phyloP scores from a whole-genome alignment of 78 protist species.

The slime mould (Dictyostelium discoideum) region DNA sequence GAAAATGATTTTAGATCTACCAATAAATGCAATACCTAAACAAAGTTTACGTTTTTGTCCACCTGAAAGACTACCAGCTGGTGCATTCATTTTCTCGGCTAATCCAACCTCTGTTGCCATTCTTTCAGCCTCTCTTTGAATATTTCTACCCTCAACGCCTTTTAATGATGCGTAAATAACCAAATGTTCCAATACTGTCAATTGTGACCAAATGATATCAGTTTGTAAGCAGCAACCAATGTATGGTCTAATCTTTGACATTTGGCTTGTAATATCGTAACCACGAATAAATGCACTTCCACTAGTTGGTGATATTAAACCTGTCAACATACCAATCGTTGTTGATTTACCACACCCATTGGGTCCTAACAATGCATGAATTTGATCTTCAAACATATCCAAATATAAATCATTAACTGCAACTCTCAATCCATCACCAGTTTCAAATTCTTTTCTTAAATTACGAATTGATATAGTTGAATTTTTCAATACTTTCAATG shows the following conservation, averaged over 20 bases:
- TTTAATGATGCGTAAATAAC: constrained; percentile 54
- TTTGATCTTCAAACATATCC: constrained; percentile 43
- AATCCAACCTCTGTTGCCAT: constrained; percentile 42
- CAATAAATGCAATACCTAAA: constrained; percentile 87
- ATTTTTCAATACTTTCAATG: neutral
- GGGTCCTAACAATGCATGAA: constrained; percentile 85
- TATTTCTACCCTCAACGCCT: neutral
- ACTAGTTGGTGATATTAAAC: constrained; percentile 63
- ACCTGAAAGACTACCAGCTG: constrained; percentile 65
- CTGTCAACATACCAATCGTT: constrained; percentile 91
- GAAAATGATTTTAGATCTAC: constrained; percentile 73
- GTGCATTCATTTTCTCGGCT: neutral
- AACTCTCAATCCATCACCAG: constrained; percentile 25
- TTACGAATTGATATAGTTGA: constrained; percentile 21
- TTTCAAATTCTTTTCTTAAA: constrained; percentile 47
- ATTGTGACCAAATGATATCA: constrained; percentile 62
- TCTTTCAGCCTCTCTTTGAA: constrained; percentile 1
- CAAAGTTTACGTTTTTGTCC: constrained; percentile 90
- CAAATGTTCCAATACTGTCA: constrained; percentile 78
- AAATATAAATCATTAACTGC: constrained; percentile 62
- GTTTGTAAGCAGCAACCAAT: constrained; percentile 72
- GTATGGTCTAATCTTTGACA: constrained; percentile 33
- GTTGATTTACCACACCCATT: constrained; percentile 94
- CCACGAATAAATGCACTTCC: constrained; percentile 68
- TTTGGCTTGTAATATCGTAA: constrained; percentile 14